Base-by-base conservation (phyloP, 805 yeast genomes). In the Metschnikowia santaceciliae region DNA sequence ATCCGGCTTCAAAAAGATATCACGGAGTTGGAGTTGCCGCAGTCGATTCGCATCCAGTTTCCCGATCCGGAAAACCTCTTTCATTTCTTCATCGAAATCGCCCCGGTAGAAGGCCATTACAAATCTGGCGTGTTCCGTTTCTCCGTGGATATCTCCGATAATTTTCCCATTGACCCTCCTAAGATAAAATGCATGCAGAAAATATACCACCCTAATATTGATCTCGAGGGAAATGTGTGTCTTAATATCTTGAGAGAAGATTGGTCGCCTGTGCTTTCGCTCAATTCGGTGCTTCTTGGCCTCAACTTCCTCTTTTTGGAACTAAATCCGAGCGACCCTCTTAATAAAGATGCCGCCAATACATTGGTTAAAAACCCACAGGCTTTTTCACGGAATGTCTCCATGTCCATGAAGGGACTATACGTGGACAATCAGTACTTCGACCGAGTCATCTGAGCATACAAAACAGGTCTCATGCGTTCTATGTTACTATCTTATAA, bases 151-250 rank as follows among this genome's bases (percentile, higher is more conserved):
- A 76, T 91, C 38, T 80, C 81, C 45, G 82, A 81, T 38, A 84
- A 82, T 57, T 92, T 84, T 68, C 99, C 99, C 2, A 94, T 91
- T 51, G 94, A 88, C 46, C 90, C 97, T 7, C 99, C 99, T 8
- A 87, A 83, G 62, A 90, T 90, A 49, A 77, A 79, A 57, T 86
- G 95, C 60, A 48, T 74, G 32, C 79, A 83, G 48, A 83, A 77
- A 62, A 88, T 92, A 4, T 92, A 87, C 69, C 99, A 92, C 65
- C 99, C 99, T 11, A 92, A 92, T 63, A 92, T 92, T 56, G 97
- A 92, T 65, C 64, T 81, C 19, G 86, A 88, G 41, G 98, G 98
- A 0, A 92, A 90, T 63, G 88, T 92, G 5, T 92, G 99, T 64
- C 76, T 92, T 53, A 92, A 92, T 64, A 91, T 92, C 34, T 74